These are phyloP conservation scores for Medicago arabica DNA, from an alignment of 306 rosid species.

Conservation along the genomic window DNA sequence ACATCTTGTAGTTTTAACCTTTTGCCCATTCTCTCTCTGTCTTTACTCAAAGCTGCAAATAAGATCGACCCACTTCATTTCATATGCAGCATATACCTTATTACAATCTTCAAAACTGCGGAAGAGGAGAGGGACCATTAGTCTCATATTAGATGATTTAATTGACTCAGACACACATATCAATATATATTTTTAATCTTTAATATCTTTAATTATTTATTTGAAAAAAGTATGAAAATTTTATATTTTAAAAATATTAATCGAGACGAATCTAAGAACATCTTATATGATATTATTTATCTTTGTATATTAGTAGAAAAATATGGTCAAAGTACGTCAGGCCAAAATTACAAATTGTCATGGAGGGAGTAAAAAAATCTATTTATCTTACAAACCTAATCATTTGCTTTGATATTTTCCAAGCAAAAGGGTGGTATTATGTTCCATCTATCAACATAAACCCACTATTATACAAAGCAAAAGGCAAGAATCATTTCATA, in stretches of 20 bases:
- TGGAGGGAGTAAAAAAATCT: too few species aligned
- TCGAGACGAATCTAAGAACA: too few species aligned
- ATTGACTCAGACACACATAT: too few species aligned
- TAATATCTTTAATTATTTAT: too few species aligned
- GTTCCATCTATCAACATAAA: slow-evolving; percentile 69
- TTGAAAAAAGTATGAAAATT: too few species aligned
- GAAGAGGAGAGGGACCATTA: slow-evolving; percentile 28
- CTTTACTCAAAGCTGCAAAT: slow-evolving; percentile 57
- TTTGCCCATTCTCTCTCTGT: slow-evolving; percentile 37
- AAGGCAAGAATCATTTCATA: slow-evolving; percentile 12
- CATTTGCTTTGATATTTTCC: slow-evolving; percentile 76
- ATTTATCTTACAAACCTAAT: slow-evolving; percentile 57
- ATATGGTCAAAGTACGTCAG: too few species aligned
- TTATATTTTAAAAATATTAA: too few species aligned
- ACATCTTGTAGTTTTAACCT: slow-evolving; percentile 48
- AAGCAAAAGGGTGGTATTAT: slow-evolving; percentile 52
- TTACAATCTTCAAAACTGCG: neutral
- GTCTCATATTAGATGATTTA: too few species aligned
- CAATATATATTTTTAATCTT: too few species aligned
- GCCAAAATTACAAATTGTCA: too few species aligned
- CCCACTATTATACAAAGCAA: slow-evolving; percentile 72
- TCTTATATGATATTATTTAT: too few species aligned
- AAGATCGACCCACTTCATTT: slow-evolving; percentile 47
- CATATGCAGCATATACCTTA: slow-evolving; percentile 10
- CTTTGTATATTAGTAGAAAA: too few species aligned